Evolutionary conservation across 331 rosid species (phyloP), one percentile per base, ranked within the genome.

Genomic region (Spiraea crenata): DNA sequence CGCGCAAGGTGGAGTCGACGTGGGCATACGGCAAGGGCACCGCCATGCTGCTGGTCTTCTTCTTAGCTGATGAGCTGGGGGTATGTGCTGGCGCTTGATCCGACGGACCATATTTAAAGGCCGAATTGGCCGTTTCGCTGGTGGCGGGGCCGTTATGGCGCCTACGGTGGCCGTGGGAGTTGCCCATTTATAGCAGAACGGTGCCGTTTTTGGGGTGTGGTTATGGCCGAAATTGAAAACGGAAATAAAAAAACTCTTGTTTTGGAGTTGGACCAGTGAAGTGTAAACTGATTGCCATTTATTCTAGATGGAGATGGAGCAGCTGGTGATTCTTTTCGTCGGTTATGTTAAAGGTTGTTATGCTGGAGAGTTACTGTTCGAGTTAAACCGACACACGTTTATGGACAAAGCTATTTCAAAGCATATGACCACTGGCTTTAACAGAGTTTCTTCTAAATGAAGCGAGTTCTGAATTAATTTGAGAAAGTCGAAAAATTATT

Each of bases 1-100:
- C 82, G 5, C 96, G 96, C 64, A 93, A 78, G 76, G 71, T 51
- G 51, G 86, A 61, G 76, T 93, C 95, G 70, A 85, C 88, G 45
- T 65, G 86, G 51, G 84, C 48, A 63, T 93, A 93, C 57, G 96
- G 98, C 40, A 88, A 81, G 71, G 84, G 41, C 2, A 57, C 49
- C 85, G 83, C 81, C 8, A 64, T 67, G 67, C 58, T 79, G 59
- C 14, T 55, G 63, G 7, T 31, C 16, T 41, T 44, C 16, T 41
- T 44, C 5, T 35, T 19, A 15, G 74, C 16, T 44, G 85, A 59
- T 5, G 64, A 72, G 81, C 58, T 58, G 25, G 82, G 67, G 54
- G 7, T 50, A n/a, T 63, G 79, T 15, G 69, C 52, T 65, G 52
- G 47, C 5, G 5, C 31, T 40, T 73, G 78, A 40, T 57, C 77